A percentile compares a stretch with the other conserved stretches of the same genome.
These are phyloP conservation scores for Boechera stricta DNA, from an alignment of 345 rosid species.

Conservation along the genomic window DNA sequence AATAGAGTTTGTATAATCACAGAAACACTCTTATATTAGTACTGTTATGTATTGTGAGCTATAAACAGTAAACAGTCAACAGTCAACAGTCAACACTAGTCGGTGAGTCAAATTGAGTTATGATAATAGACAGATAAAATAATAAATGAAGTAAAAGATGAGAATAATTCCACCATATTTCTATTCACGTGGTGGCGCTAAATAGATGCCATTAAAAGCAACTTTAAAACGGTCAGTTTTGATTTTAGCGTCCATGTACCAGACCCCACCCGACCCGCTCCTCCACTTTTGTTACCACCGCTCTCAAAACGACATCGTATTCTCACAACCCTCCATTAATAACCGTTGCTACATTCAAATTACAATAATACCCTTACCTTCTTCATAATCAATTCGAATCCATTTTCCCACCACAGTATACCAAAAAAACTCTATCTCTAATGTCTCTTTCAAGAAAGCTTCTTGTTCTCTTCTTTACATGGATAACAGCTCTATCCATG, in stretches of 20 bases:
- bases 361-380: conserved; percentile 24
- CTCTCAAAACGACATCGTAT: conserved; percentile 17
- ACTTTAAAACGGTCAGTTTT: conserved; percentile 42
- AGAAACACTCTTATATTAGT: no score
- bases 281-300: neutral
- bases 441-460: conserved; percentile 55
- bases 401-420: conserved; percentile 51
- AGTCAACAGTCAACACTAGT: conserved; percentile 27
- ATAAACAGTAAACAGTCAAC: neutral
- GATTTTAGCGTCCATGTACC: conserved; percentile 33
- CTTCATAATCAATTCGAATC: conserved; percentile 59
- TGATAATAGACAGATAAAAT: neutral
- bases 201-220: conserved; percentile 21
- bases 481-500: conserved; percentile 42
- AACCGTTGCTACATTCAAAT: conserved; percentile 47
- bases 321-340: neutral
- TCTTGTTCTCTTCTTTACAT: conserved; percentile 50
- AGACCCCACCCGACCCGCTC: conserved; percentile 48
- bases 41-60: neutral
- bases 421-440: conserved; percentile 18
- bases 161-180: neutral
- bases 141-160: conserved; percentile 28
- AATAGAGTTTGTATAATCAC: no score
- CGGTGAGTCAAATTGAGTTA: conserved; percentile 32
- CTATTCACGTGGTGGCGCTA: conserved; percentile 43